These are phyloP conservation scores for Hordeum marinum DNA, from an alignment of 176 grass and related monocot genomes.

Conservation along the genomic window DNA sequence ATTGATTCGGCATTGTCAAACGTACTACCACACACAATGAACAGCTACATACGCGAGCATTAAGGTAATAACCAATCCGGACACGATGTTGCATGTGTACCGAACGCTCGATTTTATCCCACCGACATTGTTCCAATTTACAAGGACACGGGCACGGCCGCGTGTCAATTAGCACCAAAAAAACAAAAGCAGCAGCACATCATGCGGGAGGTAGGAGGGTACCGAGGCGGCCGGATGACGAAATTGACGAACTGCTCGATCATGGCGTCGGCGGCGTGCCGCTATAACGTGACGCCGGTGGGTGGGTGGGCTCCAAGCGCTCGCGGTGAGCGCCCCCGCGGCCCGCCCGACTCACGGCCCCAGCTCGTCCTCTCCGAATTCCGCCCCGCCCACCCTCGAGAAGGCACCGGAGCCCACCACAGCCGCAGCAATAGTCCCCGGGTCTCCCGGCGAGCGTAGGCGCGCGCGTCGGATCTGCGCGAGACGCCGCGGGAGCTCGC, in stretches of 20 bases:
- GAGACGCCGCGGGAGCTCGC: neutral
- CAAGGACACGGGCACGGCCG: neutral
- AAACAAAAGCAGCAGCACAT: neutral
- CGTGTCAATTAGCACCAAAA: neutral
- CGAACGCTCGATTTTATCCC: neutral
- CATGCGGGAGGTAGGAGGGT: neutral
- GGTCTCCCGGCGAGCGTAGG: neutral
- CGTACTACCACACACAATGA: neutral
- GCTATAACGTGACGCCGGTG: conserved; percentile 7
- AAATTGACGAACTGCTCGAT: conserved; percentile 99
- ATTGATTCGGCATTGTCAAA: neutral
- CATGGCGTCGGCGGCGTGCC: conserved; percentile 31
- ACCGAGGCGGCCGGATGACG: conserved; percentile 93
- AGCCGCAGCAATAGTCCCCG: neutral
- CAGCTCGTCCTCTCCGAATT: conserved; percentile 11
- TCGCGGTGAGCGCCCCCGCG: conserved; percentile 4
- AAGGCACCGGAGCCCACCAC: neutral
- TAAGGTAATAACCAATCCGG: neutral
- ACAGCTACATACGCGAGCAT: neutral
- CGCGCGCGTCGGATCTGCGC: conserved; percentile 18
- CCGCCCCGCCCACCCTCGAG: neutral
- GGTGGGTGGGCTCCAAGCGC: neutral
- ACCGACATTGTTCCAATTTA: neutral
- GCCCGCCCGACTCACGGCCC: neutral
- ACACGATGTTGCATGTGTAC: neutral